These are phyloP conservation scores for Clonostachys rosea DNA, from an alignment of 2,329 filamentous ascomycete species.

Conservation along the genomic window DNA sequence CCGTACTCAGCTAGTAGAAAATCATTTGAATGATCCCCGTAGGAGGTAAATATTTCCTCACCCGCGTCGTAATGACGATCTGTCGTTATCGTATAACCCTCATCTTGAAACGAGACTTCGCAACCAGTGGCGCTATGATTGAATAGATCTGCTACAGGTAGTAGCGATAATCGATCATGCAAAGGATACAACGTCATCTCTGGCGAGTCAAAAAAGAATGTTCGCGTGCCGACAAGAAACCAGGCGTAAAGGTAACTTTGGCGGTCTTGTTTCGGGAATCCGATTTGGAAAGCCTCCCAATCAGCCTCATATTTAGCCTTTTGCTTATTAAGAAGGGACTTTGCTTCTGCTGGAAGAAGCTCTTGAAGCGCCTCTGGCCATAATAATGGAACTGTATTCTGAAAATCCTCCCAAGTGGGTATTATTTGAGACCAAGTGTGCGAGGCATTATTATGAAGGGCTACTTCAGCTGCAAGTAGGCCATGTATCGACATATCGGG, in stretches of 20 bases:
- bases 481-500: conserved; percentile 61
- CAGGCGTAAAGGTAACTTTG: conserved; percentile 40
- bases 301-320: conserved; percentile 30
- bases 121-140: conserved; percentile 46
- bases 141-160: conserved; percentile 65
- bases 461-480: conserved; percentile 65
- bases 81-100: conserved; percentile 50
- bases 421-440: conserved; percentile 62
- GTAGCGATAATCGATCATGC: conserved; percentile 58
- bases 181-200: conserved; percentile 26
- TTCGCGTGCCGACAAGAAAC: conserved; percentile 51
- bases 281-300: conserved; percentile 25
- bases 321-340: conserved; percentile 49
- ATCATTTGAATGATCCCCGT: conserved; percentile 68
- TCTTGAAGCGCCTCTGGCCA: conserved; percentile 40
- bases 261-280: conserved; percentile 18
- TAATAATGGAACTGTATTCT: conserved; percentile 27
- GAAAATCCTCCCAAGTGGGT: conserved; percentile 59
- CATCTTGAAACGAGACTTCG: conserved; percentile 40
- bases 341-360: conserved; percentile 38
- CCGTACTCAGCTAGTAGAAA: conserved; percentile 68
- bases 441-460: conserved; percentile 42
- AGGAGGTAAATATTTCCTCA: conserved; percentile 65
- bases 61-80: conserved; percentile 45
- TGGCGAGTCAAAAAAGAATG: conserved; percentile 44